Evolutionary conservation across 2,329 filamentous ascomycete genomes (phyloP), one percentile per base, ranked within the genome.

Genomic region (Dactylella cylindrospora): DNA sequence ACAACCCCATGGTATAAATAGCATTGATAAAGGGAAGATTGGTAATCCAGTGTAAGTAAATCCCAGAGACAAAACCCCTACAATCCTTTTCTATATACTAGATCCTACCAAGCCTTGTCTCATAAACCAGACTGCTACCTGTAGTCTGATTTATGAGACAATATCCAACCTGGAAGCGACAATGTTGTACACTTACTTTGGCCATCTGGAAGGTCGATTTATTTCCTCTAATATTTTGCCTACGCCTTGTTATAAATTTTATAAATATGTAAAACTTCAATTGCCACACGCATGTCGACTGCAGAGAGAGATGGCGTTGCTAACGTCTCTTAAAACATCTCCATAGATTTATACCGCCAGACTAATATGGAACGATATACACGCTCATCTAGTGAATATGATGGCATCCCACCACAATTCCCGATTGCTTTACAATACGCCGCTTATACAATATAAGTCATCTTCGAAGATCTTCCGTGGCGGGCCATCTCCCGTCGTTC

Each of bases 181-280:
- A 25, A 70, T 72, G 45, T 64, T 73, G 36, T 73, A 70, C 55
- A 73, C 72, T 70, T 73, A 72, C 64, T 72, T 73, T 62, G 70
- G 71, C 20, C 72, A 70, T 52, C 54, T 73, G 51, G 28, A 70
- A 67, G 51, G 51, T 67, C 22, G 69, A 71, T 41, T 68, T 68
- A 19, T 70, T 68, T 54, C 66, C 71, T 12, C 38, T 70, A 26
- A 66, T 68, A 20, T 66, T 66, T 6, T 68, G 67, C 25, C 52
- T 70, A 19, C 69, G 66, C 52, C 70, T 68, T 7, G 67, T 66
- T 13, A 66, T 70, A 36, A 70, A 70, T 44, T 68, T 65, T 31
- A 66, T 70, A 22, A 70, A 70, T 47, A 69, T 70, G 69, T 70
- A 17, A 64, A 67, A 60, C 22, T 8, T 10, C 45, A 22, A 39